Evolutionary conservation across 2,329 filamentous ascomycete genomes (phyloP), one percentile per base, ranked within the genome.

Genomic region (Helminthosporium solani): DNA sequence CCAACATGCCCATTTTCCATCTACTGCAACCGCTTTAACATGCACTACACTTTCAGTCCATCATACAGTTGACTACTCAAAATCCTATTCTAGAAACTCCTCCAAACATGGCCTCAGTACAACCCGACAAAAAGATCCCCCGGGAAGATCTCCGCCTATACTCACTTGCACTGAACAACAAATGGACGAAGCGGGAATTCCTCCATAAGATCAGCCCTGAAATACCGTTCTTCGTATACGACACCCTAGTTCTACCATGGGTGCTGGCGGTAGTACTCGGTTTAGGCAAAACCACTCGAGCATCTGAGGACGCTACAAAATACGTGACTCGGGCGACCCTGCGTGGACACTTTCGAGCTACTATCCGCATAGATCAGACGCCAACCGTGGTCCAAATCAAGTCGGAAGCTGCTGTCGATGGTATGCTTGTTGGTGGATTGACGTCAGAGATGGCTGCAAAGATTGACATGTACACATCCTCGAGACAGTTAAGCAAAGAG

Each of bases 231-330:
- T 49, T 52, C 36, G 40, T 49, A 12, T 44, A 44, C 43, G 42
- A 40, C 28, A n/a, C 49, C 19, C 33, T 49, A n/a, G 40, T 49
- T 33, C 46, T 49, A 3, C 42, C 43, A 9, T 52, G 40, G 46
- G 42, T 49, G 6, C 9, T 44, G 4, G 39, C 46, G 1, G 30
- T 3, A 19, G 40, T 52, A 4, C 27, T 46, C 7, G 36, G 20
- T 2, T 4, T 46, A 7, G 3, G 14, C 4, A 31, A 5, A 12
- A 31, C 28, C 12, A 31, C 28, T 3, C 33, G 16, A 18, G 36
- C 14, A 27, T 6, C 23, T 7, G 37, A 43, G 23, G 37, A 45
- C 21, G 33, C 34, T 9, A 33, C 45, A 33, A 42, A 12, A 14
- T 23, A 34, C 30, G 45, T 43, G 42, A 52, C 49, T 19, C 39